Base-by-base conservation (phyloP, 2,329 filamentous ascomycete genomes). In the Arthrobotrys sinensis region DNA sequence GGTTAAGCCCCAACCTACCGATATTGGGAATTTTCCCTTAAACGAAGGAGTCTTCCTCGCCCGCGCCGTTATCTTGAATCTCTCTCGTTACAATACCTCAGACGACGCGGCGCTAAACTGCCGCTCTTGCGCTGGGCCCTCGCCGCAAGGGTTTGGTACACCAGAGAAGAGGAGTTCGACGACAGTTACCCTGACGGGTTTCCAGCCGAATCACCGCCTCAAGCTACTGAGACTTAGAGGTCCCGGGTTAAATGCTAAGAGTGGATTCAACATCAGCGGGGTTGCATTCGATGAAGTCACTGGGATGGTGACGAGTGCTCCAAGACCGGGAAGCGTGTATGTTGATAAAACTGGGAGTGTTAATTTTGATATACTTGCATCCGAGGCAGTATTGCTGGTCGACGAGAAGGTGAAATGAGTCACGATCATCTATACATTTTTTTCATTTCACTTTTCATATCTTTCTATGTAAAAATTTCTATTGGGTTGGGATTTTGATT, bases 241-340 rank as follows among this genome's bases (percentile, higher is more conserved):
- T 11, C 65, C 75, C 1, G 75, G 75, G 10, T 45, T 78, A 6
- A 78, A 78, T 19, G 75, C 75, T 57, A 78, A 78, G 40, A 68
- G 62, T 45, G 43, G 65, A 40, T 43, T 45, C 14, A 72, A 32
- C n/a, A 45, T 78, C 24, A 78, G 75, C 53, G 75, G 75, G 1
- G 28, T 78, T 14, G 36, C 32, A 12, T 78, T 78, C 52, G 64
- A 62, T 50, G 75, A 78, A 6, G 45, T 67, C 12, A 46, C 24
- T 16, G 75, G 67, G 2, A 14, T 11, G 7, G 38, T 78, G 19
- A 34, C 53, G 6, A 55, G n/a, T 34, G 24, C 66, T 3, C 11
- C 53, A 4, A 43, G 6, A 11, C 53, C 75, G 7, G 52, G 46
- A 12, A 64, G 2, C 5, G 50, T 78, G n/a, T 40, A 2, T 3